These are phyloP conservation scores for Candolleomyces eurysporus DNA, from an alignment of 768 basidiomycete species.

Conservation along the genomic window DNA sequence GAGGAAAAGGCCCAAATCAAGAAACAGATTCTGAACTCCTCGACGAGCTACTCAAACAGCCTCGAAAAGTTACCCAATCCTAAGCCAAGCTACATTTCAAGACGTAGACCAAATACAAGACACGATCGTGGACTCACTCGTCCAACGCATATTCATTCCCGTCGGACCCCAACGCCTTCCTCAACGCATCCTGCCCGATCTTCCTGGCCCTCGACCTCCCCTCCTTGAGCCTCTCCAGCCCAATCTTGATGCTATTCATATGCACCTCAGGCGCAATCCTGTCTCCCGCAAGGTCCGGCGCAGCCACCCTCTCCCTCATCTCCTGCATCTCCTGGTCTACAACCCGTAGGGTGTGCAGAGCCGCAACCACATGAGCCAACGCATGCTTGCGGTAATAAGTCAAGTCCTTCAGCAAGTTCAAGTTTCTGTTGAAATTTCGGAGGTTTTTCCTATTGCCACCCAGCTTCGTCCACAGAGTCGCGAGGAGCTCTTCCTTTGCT, in stretches of 20 bases:
- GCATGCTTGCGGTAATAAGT: conserved; percentile 60
- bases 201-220: conserved; percentile 10
- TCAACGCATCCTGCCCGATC: conserved; percentile 15
- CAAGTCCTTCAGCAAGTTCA: conserved; percentile 53
- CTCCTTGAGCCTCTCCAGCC: conserved; percentile 58
- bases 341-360: conserved; percentile 56
- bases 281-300: conserved; percentile 58
- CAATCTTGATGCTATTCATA: conserved; percentile 66
- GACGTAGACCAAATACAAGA: no score
- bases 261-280: conserved; percentile 70
- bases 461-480: conserved; percentile 31
- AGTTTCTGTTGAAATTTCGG: conserved; percentile 49
- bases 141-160: no score
- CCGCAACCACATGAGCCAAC: conserved; percentile 58
- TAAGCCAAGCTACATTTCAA: no score
- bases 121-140: no score
- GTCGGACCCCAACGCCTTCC: conserved; percentile 26
- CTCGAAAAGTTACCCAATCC: not conserved
- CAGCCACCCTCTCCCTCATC: conserved; percentile 66
- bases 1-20: conserved; percentile 64
- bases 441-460: conserved; percentile 57
- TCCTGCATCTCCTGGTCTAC: conserved; percentile 79
- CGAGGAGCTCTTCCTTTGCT: conserved; percentile 43
- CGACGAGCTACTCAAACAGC: conserved; percentile 52
- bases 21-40: conserved; percentile 55